Evolutionary conservation across 2,329 filamentous ascomycete species (phyloP), one percentile per base, ranked within the genome.

Genomic region (Exophiala spinifera): DNA sequence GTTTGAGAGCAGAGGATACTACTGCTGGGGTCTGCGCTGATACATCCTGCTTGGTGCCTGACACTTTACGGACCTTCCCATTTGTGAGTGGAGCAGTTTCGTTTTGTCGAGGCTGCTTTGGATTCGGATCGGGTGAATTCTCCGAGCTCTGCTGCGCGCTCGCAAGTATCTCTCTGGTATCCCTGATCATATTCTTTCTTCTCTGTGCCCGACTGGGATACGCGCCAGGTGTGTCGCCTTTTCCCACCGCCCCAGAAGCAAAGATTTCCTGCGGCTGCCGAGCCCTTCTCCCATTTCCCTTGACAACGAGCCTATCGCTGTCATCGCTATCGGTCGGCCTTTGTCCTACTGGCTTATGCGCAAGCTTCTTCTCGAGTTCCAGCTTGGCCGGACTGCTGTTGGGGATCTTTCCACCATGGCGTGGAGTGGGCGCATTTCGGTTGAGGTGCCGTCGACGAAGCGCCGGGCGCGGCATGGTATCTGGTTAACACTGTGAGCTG

Each of bases 251-350:
- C 14, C 62, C 62, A 17, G 61, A 62, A n/a, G 61, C 61, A 50
- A 61, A 64, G 19, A 64, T 59, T 20, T 64, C 61, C 33, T 62
- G 57, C 37, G 44, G 49, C 37, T 55, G 46, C 25, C 56, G 51
- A 20, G 57, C 51, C 43, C 59, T 55, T 42, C 60, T 50, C 3
- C 57, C 57, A 56, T 23, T 53, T 23, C 55, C 49, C 33, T 56
- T 63, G 42, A 59, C 61, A 44, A 64, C 62, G 46, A 64, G 60
- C 34, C 53, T 53, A 55, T 64, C 62, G 51, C 62, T 64, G 40
- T 64, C 62, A 48, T 64, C 62, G 56, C 61, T 63, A 39, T 64
- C 59, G 39, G 20, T 49, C 28, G 59, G 61, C 21, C 57, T 42
- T 36, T 54, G 45, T 13, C 61, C 62, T 23, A 62, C 48, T 4